Conservation (phyloP, 2,329 filamentous ascomycete species). For the Ophiostoma fasciatum region DNA sequence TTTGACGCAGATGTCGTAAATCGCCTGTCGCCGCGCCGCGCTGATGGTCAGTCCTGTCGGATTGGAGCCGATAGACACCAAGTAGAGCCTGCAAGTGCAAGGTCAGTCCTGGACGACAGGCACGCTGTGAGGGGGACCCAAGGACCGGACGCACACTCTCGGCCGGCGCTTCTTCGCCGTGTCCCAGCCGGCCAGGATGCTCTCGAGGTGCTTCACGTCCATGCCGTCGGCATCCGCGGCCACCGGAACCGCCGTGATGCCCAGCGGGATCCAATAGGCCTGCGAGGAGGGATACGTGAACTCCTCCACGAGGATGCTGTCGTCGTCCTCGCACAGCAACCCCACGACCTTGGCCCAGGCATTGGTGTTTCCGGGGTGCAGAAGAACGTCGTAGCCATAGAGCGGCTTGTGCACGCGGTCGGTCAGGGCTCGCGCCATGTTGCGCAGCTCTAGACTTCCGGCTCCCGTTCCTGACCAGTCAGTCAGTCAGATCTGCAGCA, state of each 20-base stretch:
- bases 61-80: conserved; percentile 45
- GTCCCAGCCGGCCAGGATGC: conserved; percentile 14
- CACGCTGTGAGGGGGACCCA: neutral
- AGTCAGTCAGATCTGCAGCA: neutral
- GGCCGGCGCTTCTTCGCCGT: neutral
- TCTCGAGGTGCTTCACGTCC: conserved; percentile 11
- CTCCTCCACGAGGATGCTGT: conserved; percentile 17
- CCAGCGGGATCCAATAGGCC: conserved; percentile 17
- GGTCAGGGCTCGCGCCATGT: conserved; percentile 1
- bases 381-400: conserved; percentile 13
- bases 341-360: conserved; percentile 19
- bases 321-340: conserved; percentile 16
- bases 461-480: conserved; percentile 4
- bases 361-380: conserved; percentile 19
- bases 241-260: conserved; percentile 14
- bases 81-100: conserved; percentile 9
- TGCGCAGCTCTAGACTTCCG: conserved; percentile 3
- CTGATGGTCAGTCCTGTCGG: conserved; percentile 54
- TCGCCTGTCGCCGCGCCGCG: conserved; percentile 36
- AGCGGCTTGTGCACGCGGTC: conserved; percentile 4
- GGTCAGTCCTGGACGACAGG: no score
- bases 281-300: conserved; percentile 19
- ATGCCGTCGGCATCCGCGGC: conserved; percentile 17
- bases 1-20: conserved; percentile 32
- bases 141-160: conserved; percentile 4